Conservation (phyloP, 257 asterid genomes). For the Ilex aquifolium region DNA sequence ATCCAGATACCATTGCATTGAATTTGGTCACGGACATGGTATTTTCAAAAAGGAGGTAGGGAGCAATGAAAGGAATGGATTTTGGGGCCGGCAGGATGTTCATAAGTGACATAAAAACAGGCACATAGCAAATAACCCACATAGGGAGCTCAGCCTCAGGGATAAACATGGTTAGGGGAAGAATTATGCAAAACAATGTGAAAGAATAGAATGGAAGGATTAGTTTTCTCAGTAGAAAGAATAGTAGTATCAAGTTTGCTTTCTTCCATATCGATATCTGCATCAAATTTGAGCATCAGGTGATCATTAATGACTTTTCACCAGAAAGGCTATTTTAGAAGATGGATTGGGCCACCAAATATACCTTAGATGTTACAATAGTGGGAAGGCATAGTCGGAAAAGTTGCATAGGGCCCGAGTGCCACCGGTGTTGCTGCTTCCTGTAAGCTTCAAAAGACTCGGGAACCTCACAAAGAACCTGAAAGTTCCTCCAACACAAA, state of each 20-base stretch:
- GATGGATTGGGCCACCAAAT: too few relatives aligned
- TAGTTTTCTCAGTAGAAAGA: conserved; percentile 57
- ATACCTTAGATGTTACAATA: conserved; percentile 54
- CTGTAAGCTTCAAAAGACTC: conserved; percentile 34
- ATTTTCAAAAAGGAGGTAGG: conserved; percentile 15
- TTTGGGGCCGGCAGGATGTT: conserved; percentile 56
- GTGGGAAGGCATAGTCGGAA: conserved; percentile 63
- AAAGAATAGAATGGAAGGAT: conserved; percentile 76
- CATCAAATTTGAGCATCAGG: conserved; percentile 1
- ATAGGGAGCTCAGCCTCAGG: conserved; percentile 60
- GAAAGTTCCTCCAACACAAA: background rate
- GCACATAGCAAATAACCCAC: conserved; percentile 60
- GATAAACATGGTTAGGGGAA: conserved; percentile 64
- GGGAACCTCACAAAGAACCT: conserved; percentile 71
- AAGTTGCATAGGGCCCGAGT: conserved; percentile 81
- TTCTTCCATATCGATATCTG: conserved; percentile 72
- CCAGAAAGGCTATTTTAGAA: background rate
- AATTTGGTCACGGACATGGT: conserved; percentile 72
- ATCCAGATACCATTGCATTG: conserved; percentile 41
- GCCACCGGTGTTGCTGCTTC: conserved; percentile 68
- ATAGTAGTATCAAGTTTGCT: conserved; percentile 54
- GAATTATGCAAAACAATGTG: conserved; percentile 61
- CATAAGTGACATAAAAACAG: conserved; percentile 48
- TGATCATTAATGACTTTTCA: background rate
- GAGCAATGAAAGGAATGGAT: conserved; percentile 65